Conservation (phyloP, 2,329 filamentous ascomycete species). For the Myrmaecium sp. region DNA sequence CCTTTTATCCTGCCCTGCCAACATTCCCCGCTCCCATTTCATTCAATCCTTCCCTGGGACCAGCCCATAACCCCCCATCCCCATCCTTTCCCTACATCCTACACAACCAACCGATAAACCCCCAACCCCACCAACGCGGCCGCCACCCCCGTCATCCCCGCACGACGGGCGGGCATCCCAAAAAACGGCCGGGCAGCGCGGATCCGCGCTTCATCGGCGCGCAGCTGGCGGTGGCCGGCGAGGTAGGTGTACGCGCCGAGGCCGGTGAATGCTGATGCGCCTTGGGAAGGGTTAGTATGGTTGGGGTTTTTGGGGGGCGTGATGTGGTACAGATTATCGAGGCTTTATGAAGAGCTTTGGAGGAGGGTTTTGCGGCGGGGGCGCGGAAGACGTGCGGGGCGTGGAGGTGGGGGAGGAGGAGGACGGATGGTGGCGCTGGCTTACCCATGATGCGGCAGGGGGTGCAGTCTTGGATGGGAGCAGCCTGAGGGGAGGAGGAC, state of each 20-base stretch:
- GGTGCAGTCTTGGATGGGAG: conserved; percentile 50
- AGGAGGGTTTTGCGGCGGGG: background rate
- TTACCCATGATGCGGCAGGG: conserved; percentile 56
- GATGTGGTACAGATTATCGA: background rate
- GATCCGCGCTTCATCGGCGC: conserved; percentile 2
- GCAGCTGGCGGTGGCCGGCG: conserved; percentile 28
- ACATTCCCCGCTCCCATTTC: too few relatives aligned
- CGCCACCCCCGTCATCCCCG: conserved; percentile 23
- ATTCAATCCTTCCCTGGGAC: background rate
- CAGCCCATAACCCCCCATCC: background rate
- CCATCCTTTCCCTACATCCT: conserved; percentile 2
- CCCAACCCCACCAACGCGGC: conserved; percentile 26
- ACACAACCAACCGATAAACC: conserved; percentile 25
- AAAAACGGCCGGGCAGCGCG: conserved; percentile 13
- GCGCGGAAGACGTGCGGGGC: background rate
- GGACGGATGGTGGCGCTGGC: conserved; percentile 1
- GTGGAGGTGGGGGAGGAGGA: background rate
- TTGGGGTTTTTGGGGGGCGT: background rate
- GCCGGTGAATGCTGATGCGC: conserved; percentile 27
- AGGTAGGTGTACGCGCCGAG: conserved; percentile 30
- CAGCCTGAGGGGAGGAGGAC: too few relatives aligned
- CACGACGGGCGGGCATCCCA: conserved; percentile 22
- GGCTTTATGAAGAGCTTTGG: background rate
- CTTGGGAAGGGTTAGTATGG: conserved; percentile 11
- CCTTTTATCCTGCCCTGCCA: too few relatives aligned